Conservation (phyloP, 768 basidiomycete species). For the Paxillus rubicundulus region DNA sequence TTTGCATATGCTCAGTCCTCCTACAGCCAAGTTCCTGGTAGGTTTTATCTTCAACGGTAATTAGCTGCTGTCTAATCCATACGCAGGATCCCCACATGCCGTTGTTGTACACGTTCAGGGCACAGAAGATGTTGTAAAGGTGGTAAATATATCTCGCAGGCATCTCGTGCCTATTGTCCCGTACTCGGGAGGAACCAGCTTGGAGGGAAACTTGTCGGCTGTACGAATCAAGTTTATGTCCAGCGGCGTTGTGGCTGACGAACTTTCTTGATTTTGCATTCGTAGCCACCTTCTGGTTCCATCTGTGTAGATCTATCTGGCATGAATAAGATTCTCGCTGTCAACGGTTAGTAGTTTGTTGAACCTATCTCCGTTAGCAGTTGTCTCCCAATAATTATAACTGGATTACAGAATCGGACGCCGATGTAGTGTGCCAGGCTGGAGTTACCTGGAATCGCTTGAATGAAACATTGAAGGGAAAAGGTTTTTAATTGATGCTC, state of each 20-base stretch:
- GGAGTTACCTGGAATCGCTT: slow-evolving; percentile 77
- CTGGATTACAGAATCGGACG: slow-evolving; percentile 52
- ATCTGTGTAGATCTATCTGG: slow-evolving; percentile 58
- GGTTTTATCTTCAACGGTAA: slow-evolving; percentile 31
- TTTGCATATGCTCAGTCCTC: slow-evolving; percentile 60
- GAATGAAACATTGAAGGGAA: slow-evolving; percentile 59
- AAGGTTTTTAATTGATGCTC: slow-evolving; percentile 30
- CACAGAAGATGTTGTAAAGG: slow-evolving; percentile 76
- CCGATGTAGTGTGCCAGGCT: slow-evolving; percentile 69
- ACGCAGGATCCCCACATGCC: slow-evolving; percentile 10
- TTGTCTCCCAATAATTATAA: neutral
- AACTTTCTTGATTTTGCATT: neutral
- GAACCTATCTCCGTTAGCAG: slow-evolving; percentile 3
- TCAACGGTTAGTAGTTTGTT: slow-evolving; percentile 42
- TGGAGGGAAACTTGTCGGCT: slow-evolving; percentile 80
- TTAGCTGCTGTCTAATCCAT: neutral
- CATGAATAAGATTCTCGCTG: slow-evolving; percentile 59
- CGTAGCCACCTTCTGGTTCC: slow-evolving; percentile 36
- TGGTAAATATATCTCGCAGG: slow-evolving; percentile 69
- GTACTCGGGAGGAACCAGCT: slow-evolving; percentile 77
- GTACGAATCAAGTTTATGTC: slow-evolving; percentile 34
- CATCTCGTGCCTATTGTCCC: slow-evolving; percentile 71
- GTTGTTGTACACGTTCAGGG: slow-evolving; percentile 53
- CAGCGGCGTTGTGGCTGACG: neutral
- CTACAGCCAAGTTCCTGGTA: slow-evolving; percentile 60